A percentile compares a stretch with the other conserved stretches of the same genome.
These are phyloP conservation scores for Eimeria praecox DNA, from an alignment of 169 alveolate species.

Conservation along the genomic window DNA sequence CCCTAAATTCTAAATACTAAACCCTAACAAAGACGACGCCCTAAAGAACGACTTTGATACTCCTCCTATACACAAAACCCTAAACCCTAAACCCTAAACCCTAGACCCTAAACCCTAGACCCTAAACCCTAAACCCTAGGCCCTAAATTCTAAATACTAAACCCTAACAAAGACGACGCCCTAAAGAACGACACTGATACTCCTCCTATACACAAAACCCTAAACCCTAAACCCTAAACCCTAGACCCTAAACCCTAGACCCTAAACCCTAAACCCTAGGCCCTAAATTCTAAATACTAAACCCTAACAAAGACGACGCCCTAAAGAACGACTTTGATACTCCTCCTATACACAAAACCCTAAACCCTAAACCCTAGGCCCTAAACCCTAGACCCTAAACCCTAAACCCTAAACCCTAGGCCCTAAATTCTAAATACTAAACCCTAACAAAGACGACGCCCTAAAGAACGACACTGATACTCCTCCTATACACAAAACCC, in stretches of 20 bases:
- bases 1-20: constrained; percentile 14
- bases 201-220: not conserved
- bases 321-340: too few species aligned
- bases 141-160: not conserved
- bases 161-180: not conserved
- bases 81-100: constrained; percentile 4
- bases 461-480: too few species aligned
- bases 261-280: constrained; percentile 63
- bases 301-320: too few species aligned
- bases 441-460: too few species aligned
- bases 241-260: constrained; percentile 89
- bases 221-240: not conserved
- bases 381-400: constrained; percentile 49
- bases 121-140: not conserved
- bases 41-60: too few species aligned
- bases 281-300: constrained; percentile 26
- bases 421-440: too few species aligned
- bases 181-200: too few species aligned
- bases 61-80: not conserved
- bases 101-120: not conserved
- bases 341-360: too few species aligned
- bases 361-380: constrained; percentile 24
- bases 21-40: too few species aligned
- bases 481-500: too few species aligned
- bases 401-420: constrained; percentile 19